These are phyloP conservation scores for Phylloporus arenicola DNA, from an alignment of 768 basidiomycete species.

Conservation along the genomic window DNA sequence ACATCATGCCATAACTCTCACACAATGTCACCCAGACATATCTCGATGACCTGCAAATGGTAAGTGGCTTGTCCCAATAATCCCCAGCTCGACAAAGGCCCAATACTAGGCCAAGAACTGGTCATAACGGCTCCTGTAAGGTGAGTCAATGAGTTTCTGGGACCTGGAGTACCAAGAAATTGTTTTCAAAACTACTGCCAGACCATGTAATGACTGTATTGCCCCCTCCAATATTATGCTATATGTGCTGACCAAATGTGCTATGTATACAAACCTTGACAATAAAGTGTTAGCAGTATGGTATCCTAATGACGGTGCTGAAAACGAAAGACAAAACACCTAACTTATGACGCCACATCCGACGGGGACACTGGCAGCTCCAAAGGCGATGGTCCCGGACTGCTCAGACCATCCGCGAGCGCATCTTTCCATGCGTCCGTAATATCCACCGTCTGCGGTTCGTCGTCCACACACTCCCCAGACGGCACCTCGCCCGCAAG, in stretches of 20 bases:
- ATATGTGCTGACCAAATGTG: background rate
- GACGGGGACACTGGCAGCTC: background rate
- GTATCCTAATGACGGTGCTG: background rate
- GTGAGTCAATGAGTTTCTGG: too few relatives aligned
- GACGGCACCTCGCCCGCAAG: background rate
- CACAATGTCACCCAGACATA: too few relatives aligned
- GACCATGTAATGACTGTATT: background rate
- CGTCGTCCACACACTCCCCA: background rate
- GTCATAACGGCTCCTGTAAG: too few relatives aligned
- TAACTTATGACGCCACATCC: background rate
- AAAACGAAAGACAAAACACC: background rate
- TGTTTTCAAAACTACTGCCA: background rate
- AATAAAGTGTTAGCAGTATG: background rate
- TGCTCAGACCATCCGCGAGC: background rate
- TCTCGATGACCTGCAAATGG: too few relatives aligned
- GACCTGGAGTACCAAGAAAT: too few relatives aligned
- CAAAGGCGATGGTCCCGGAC: background rate
- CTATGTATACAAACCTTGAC: background rate
- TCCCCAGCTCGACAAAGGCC: too few relatives aligned
- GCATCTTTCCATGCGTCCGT: background rate
- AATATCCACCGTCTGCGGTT: background rate
- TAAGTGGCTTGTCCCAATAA: too few relatives aligned
- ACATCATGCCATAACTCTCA: too few relatives aligned
- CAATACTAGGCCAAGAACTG: too few relatives aligned
- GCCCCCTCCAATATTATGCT: background rate